Percentiles rank a stretch among this genome's conserved stretches.
Evolutionary conservation across 768 basidiomycete genomes (phyloP).

Genomic region (Clathrus columnatus): DNA sequence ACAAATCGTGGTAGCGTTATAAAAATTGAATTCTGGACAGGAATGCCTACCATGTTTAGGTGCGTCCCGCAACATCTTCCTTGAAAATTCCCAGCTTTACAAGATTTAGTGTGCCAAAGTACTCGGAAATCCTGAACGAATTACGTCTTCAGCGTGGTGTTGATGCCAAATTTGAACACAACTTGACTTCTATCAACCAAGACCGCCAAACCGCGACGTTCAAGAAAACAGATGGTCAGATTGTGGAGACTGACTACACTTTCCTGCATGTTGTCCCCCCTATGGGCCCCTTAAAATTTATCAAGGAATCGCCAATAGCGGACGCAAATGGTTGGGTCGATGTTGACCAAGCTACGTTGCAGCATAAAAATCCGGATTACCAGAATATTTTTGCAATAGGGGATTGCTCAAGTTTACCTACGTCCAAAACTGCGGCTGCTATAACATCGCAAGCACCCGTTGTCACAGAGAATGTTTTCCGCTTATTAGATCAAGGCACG

Average conservation of each 20-base stretch:
- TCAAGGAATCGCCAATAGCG: conserved; percentile 69
- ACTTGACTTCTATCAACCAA: conserved; percentile 68
- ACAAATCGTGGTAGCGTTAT: conserved; percentile 51
- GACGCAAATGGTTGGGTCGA: conserved; percentile 86
- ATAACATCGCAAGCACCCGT: conserved; percentile 89
- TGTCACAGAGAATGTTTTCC: conserved; percentile 79
- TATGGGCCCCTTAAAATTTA: conserved; percentile 78
- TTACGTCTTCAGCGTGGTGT: conserved; percentile 74
- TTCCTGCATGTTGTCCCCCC: conserved; percentile 84
- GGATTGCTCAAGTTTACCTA: conserved; percentile 88
- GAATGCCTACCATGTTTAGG: conserved; percentile 90
- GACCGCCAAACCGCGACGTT: conserved; percentile 76
- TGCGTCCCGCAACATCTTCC: neutral
- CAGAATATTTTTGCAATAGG: conserved; percentile 84
- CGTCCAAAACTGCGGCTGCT: conserved; percentile 93
- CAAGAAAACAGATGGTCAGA: conserved; percentile 64
- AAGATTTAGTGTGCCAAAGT: conserved; percentile 68
- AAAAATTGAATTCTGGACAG: conserved; percentile 74
- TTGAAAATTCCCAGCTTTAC: neutral
- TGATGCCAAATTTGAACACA: conserved; percentile 72
- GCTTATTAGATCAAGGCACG: conserved; percentile 63
- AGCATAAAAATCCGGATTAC: conserved; percentile 72
- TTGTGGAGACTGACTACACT: conserved; percentile 67
- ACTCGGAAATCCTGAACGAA: conserved; percentile 75
- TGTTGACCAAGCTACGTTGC: conserved; percentile 72